Evolutionary conservation across 2,329 filamentous ascomycete species (phyloP).

Genomic region (Exophiala xenobiotica): DNA sequence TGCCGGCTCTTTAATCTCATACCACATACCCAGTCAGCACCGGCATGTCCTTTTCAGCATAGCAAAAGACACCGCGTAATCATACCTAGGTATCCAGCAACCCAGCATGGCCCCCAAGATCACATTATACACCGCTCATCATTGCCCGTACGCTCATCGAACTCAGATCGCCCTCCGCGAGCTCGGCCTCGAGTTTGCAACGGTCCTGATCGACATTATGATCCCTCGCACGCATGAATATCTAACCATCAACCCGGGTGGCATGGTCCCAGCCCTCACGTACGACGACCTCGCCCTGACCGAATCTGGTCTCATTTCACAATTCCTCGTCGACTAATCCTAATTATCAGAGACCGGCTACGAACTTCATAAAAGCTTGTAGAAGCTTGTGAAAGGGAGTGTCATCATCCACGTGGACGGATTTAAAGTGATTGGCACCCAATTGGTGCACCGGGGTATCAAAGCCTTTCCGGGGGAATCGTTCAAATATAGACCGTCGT

Average conservation of each 20-base stretch:
- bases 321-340: no score
- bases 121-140: conserved; percentile 67
- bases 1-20: no score
- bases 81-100: not conserved
- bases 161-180: conserved; percentile 70
- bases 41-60: no score
- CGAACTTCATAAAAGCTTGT: no score
- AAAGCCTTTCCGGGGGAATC: no score
- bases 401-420: no score
- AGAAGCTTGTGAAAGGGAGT: no score
- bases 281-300: conserved; percentile 38
- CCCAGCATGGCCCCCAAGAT: conserved; percentile 46
- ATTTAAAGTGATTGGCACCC: no score
- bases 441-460: no score
- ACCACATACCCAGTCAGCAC: no score
- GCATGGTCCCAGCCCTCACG: conserved; percentile 36
- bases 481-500: no score
- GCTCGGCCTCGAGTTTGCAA: conserved; percentile 62
- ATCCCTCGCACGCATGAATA: conserved; percentile 22
- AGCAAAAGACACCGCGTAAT: conserved; percentile 2
- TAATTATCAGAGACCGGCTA: no score
- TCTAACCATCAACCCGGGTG: conserved; percentile 36
- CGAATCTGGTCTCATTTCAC: conserved; percentile 46
- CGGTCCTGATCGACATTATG: conserved; percentile 5
- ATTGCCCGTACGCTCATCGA: conserved; percentile 73